Conservation (phyloP, 495 filamentous ascomycete genomes). For the Zalerion maritima region DNA sequence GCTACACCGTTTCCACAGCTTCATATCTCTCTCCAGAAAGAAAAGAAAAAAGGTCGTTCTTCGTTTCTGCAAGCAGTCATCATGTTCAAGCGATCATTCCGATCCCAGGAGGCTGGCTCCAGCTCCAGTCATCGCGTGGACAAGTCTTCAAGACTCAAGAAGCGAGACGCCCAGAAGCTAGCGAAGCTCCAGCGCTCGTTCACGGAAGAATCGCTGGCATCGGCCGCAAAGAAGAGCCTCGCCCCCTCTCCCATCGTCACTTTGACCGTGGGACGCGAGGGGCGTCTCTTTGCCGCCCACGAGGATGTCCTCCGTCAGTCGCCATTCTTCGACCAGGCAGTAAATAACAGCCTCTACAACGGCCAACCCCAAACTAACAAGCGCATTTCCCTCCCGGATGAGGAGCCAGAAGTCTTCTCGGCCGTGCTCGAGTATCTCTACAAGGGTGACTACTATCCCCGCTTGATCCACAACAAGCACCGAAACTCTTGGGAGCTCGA, state of each 20-base stretch:
- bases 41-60: constrained; percentile 8
- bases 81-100: constrained; percentile 81
- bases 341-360: constrained; percentile 47
- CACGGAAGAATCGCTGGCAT: constrained; percentile 18
- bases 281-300: constrained; percentile 82
- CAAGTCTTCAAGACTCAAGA: constrained; percentile 68
- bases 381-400: constrained; percentile 65
- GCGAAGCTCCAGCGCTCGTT: constrained; percentile 51
- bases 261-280: constrained; percentile 62
- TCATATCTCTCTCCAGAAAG: constrained; percentile 32
- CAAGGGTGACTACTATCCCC: constrained; percentile 85
- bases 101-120: constrained; percentile 35
- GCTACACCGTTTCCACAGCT: no score
- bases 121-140: constrained; percentile 46
- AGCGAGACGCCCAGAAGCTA: constrained; percentile 55
- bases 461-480: constrained; percentile 53
- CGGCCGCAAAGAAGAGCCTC: constrained; percentile 22
- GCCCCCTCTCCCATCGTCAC: constrained; percentile 66
- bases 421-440: constrained; percentile 86
- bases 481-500: constrained; percentile 61
- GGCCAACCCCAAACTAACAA: constrained; percentile 45
- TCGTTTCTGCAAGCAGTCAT: constrained; percentile 29
- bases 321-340: constrained; percentile 58
- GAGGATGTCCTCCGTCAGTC: constrained; percentile 71
- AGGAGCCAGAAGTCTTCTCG: constrained; percentile 81